Evolutionary conservation across 2,329 filamentous ascomycete genomes (phyloP), one percentile per base, ranked within the genome.

Genomic region (Cladophialophora psammophila): DNA sequence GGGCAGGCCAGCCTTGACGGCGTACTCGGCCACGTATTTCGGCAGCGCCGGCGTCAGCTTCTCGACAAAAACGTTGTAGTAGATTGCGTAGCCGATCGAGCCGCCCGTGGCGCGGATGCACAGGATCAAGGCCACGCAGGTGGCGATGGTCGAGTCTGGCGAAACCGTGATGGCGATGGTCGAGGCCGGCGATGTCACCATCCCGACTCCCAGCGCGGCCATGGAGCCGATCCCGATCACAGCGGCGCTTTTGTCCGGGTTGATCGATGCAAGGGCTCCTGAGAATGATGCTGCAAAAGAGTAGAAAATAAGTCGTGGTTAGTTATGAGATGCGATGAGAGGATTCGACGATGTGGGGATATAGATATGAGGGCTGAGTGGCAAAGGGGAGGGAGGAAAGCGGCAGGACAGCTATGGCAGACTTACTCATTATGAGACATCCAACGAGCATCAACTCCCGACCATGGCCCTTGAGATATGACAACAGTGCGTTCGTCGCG

Each of bases 1-100:
- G 12, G 58, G 58, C 31, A 60, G 32, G 4, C 58, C 58, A 1
- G 58, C 58, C 32, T 8, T 26, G 9, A 60, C 45, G 31, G 58
- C 58, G 42, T 60, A 60, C 15, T 42, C 34, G 35, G 58, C 58
- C 58, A 60, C 58, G 35, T 60, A 60, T 15, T 32, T 60, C 7
- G 58, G 58, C 15, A 60, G 40, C 7, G 45, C 48, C 13, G 15
- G 58, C 15, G 38, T 60, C 42, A 60, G 48, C 26, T 60, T 60
- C 18, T 42, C 48, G 40, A 34, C 18, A 15, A 60, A 60, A 42
- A 60, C 48, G 32, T 60, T 60, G 58, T 42, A 60, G 13, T 60
- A 60, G 32, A 60, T 60, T 2, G 58, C 58, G 13, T 42, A 50
- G 40, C 58, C 58, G 42, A 60, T 45, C 1, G 58, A 60, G 18